phyloP scores from a whole-genome alignment of 73 alveolate genomes.

The Paramecium tetraurelia region DNA sequence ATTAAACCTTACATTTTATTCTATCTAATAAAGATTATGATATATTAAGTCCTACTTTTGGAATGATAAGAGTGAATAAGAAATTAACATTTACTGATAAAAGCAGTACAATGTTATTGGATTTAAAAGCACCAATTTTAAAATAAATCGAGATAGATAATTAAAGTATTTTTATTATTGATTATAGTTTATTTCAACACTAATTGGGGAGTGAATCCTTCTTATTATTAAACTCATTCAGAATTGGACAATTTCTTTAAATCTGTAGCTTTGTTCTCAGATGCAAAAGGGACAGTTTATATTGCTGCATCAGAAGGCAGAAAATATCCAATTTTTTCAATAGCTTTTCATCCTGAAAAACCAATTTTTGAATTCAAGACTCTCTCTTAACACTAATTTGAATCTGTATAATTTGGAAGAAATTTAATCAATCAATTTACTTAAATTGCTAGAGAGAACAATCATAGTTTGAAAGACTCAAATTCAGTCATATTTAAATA shows the following conservation, averaged over 20 bases:
- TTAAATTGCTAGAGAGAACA: not conserved
- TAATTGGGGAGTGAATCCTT: not conserved
- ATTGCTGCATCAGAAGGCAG: slow-evolving; percentile 1
- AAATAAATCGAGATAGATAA: not conserved
- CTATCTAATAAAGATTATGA: slow-evolving; percentile 17
- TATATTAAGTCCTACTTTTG: not conserved
- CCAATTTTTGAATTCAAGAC: not conserved
- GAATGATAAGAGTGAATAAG: not conserved
- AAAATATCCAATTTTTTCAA: not conserved
- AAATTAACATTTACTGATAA: not conserved
- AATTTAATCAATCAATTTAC: not conserved
- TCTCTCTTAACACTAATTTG: not conserved
- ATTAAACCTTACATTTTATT: slow-evolving; percentile 55
- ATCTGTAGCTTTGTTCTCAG: not conserved
- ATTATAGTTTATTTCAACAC: not conserved
- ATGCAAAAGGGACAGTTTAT: not conserved
- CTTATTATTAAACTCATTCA: not conserved
- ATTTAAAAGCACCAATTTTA: not conserved
- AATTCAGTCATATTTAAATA: not conserved
- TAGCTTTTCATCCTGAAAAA: slow-evolving; percentile 8
- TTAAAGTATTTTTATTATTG: not conserved
- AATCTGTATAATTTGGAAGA: not conserved
- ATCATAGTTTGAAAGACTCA: not conserved
- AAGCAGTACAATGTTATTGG: not conserved
- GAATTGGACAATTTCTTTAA: not conserved